Evolutionary conservation across 345 rosid genomes (phyloP), one percentile per base, ranked within the genome.

Genomic region (Xanthoceras sorbifolium): DNA sequence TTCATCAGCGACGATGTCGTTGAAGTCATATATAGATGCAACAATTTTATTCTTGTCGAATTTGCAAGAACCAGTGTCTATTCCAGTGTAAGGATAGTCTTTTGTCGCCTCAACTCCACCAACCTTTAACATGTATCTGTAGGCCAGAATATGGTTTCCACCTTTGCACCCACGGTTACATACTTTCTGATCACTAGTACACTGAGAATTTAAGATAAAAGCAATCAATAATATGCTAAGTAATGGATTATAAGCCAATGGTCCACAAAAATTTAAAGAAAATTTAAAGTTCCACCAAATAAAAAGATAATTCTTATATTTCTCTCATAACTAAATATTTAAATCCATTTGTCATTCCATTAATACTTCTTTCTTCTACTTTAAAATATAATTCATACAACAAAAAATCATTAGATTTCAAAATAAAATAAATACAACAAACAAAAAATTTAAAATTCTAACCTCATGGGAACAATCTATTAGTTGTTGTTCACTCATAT

Each of bases 401-500:
- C n/a, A n/a, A n/a, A n/a, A n/a, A n/a, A n/a, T n/a, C n/a, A n/a
- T n/a, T n/a, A n/a, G n/a, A n/a, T n/a, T n/a, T n/a, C n/a, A n/a
- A n/a, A n/a, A n/a, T n/a, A n/a, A n/a, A n/a, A n/a, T n/a, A n/a
- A n/a, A n/a, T n/a, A n/a, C n/a, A n/a, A n/a, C n/a, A 34, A 34
- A 67, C n/a, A 7, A 18, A 5, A 50, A 9, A 10, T 3, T 3
- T 40, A 20, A 20, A 70, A 1, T 4, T 26, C 34, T 23, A 83
- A 93, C 99, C 97, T 90, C 97, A 65, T 92, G 93, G 81, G 93
- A 97, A 72, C 98, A 96, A 81, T 96, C 99, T 59, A 96, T 87
- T 22, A 96, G 99, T 85, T 96, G 99, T 86, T 96, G 99, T 87
- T 96, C 99, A 23, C 99, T 96, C 73, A 93, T 87, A 75, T 97